These are phyloP conservation scores for Cercospora sesami DNA, from an alignment of 2,329 filamentous ascomycete species.

Conservation along the genomic window DNA sequence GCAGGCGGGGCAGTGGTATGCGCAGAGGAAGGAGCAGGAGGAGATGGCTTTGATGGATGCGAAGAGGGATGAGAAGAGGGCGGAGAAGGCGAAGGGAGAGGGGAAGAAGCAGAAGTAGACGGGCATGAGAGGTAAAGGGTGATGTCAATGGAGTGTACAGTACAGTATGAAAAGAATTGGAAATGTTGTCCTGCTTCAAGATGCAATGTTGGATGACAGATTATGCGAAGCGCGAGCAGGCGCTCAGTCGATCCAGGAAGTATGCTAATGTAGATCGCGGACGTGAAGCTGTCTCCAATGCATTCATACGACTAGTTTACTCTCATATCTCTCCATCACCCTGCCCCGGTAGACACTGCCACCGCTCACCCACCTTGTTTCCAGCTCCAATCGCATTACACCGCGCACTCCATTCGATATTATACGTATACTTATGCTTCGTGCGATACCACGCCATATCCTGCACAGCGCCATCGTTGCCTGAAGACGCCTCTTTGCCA, in stretches of 20 bases:
- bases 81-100: conserved; percentile 38
- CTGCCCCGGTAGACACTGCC: conserved; percentile 14
- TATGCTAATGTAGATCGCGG: background rate
- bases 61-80: conserved; percentile 50
- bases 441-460: conserved; percentile 19
- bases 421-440: conserved; percentile 21
- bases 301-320: background rate
- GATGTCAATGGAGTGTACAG: background rate
- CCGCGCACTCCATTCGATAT: conserved; percentile 23
- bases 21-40: conserved; percentile 85
- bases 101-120: conserved; percentile 35
- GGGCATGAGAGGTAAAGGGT: background rate
- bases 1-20: conserved; percentile 98
- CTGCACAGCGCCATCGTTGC: conserved; percentile 4
- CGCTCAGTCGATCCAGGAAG: background rate
- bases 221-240: background rate
- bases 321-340: conserved; percentile 5
- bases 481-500: background rate
- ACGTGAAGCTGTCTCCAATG: background rate
- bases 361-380: conserved; percentile 13
- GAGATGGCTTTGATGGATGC: conserved; percentile 68
- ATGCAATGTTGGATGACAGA: background rate
- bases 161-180: background rate
- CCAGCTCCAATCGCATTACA: conserved; percentile 18
- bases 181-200: background rate